Conservation (phyloP, 768 basidiomycete species). For the Plicaturopsis crispa region DNA sequence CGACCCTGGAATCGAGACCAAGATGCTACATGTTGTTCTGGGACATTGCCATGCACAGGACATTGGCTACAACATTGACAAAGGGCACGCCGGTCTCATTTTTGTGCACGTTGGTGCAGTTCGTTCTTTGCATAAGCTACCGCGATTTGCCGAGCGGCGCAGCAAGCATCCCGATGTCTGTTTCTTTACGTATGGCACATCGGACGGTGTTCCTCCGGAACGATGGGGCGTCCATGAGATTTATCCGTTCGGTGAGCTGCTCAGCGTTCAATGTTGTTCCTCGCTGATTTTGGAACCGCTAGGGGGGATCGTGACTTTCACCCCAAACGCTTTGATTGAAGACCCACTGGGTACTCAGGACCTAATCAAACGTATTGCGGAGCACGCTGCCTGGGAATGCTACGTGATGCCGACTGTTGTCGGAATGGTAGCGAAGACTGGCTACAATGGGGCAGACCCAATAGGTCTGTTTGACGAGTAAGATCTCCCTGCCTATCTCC, state of each 20-base stretch:
- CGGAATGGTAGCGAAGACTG: conserved; percentile 41
- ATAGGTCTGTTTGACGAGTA: conserved; percentile 32
- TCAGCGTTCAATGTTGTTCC: not conserved
- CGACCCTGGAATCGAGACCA: conserved; percentile 33
- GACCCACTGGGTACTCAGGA: conserved; percentile 41
- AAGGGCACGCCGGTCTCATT: conserved; percentile 38
- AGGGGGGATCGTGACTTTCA: conserved; percentile 75
- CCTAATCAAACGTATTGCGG: conserved; percentile 40
- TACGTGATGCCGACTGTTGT: conserved; percentile 62
- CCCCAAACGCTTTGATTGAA: conserved; percentile 48
- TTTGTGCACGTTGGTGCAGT: conserved; percentile 63
- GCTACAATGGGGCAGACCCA: conserved; percentile 30
- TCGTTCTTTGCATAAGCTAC: conserved; percentile 37
- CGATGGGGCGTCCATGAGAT: conserved; percentile 62
- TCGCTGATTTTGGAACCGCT: not conserved
- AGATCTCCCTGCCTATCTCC: conserved; percentile 14
- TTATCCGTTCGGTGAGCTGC: conserved; percentile 53
- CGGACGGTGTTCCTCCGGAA: conserved; percentile 38
- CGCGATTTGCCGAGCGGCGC: conserved; percentile 39
- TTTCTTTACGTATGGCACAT: conserved; percentile 66
- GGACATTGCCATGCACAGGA: conserved; percentile 32
- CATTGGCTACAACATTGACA: conserved; percentile 27
- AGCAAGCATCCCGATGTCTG: conserved; percentile 36
- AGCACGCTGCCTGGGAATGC: conserved; percentile 62
- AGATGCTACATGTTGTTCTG: conserved; percentile 34